phyloP scores from a whole-genome alignment of 768 basidiomycete species.

The Suillus brevipes region DNA sequence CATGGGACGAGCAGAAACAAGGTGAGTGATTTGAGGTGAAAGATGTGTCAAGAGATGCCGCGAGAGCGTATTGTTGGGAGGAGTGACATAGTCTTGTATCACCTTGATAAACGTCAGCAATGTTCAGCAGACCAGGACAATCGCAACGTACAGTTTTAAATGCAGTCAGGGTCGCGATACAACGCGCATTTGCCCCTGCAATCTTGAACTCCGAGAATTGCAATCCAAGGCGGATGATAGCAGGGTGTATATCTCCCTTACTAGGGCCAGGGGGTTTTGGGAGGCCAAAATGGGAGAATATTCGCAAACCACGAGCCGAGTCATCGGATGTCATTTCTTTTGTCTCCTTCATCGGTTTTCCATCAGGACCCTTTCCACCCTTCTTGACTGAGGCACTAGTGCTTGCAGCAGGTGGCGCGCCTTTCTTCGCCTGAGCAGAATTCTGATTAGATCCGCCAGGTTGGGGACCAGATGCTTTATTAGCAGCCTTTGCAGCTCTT shows the following conservation, averaged over 20 bases:
- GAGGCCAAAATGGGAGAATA: conserved; percentile 84
- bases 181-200: conserved; percentile 92
- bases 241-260: conserved; percentile 91
- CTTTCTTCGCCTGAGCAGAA: conserved; percentile 31
- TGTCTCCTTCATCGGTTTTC: conserved; percentile 24
- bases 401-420: conserved; percentile 14
- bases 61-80: conserved; percentile 81
- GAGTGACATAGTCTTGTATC: conserved; percentile 88
- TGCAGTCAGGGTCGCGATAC: conserved; percentile 86
- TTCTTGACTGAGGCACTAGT: conserved; percentile 23
- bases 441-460: conserved; percentile 24
- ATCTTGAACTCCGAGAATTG: conserved; percentile 92
- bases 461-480: conserved; percentile 37
- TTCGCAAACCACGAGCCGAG: conserved; percentile 62
- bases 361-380: conserved; percentile 21
- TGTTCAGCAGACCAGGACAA: neutral
- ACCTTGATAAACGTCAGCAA: conserved; percentile 48
- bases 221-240: conserved; percentile 80
- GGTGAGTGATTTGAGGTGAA: conserved; percentile 89
- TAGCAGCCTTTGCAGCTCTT: conserved; percentile 68
- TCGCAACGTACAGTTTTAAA: conserved; percentile 79
- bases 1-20: conserved; percentile 87
- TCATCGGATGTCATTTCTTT: conserved; percentile 34
- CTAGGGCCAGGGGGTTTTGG: conserved; percentile 54
- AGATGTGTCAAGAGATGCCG: conserved; percentile 91